These are phyloP conservation scores for Fusarium neocosmosporiellum DNA, from an alignment of 2,329 filamentous ascomycete species.

Conservation along the genomic window DNA sequence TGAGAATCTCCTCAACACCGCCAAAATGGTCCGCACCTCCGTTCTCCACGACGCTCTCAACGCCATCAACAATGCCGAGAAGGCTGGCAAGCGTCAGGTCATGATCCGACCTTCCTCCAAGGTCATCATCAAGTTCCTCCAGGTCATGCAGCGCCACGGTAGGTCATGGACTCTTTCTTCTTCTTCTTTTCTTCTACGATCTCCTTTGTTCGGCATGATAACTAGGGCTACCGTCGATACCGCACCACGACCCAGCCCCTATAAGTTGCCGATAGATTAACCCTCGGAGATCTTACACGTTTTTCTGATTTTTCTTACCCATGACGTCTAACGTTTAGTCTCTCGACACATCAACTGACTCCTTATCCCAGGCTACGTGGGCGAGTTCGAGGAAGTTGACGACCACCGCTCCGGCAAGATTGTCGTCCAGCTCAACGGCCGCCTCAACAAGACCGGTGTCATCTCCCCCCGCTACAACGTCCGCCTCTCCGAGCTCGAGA, in stretches of 20 bases:
- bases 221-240: slow-evolving; percentile 93
- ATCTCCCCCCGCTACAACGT: slow-evolving; percentile 99
- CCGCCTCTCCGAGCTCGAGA: slow-evolving; percentile 96
- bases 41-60: slow-evolving; percentile 99
- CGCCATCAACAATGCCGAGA: slow-evolving; percentile 99
- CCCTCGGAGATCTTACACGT: slow-evolving; percentile 94
- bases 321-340: slow-evolving; percentile 95
- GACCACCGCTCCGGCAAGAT: slow-evolving; percentile 99
- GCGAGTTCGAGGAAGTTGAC: slow-evolving; percentile 99
- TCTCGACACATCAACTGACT: slow-evolving; percentile 84
- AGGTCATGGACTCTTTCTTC: slow-evolving; percentile 59
- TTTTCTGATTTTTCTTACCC: slow-evolving; percentile 71
- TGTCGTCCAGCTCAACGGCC: slow-evolving; percentile 98
- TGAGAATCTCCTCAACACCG: slow-evolving; percentile 82
- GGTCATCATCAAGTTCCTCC: slow-evolving; percentile 99
- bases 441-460: slow-evolving; percentile 99
- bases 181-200: not conserved
- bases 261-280: slow-evolving; percentile 99
- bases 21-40: slow-evolving; percentile 98
- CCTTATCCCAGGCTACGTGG: slow-evolving; percentile 84
- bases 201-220: slow-evolving; percentile 89
- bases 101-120: slow-evolving; percentile 98
- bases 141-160: slow-evolving; percentile 99
- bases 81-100: slow-evolving; percentile 99
- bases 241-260: slow-evolving; percentile 92